phyloP scores from a whole-genome alignment of 208 protist species.

The Naegleria fowleri region DNA sequence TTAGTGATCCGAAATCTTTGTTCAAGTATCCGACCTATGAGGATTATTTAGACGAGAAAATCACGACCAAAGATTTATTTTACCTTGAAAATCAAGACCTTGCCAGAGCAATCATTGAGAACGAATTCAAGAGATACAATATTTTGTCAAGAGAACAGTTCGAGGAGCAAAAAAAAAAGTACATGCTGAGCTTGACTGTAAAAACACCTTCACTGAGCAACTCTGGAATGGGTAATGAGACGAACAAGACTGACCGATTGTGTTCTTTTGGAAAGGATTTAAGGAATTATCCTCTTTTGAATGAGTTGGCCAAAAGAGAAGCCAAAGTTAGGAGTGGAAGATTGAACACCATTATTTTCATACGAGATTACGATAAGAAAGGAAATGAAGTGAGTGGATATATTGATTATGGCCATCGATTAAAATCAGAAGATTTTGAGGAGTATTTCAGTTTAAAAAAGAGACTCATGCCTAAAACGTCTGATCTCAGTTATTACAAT shows the following conservation, averaged over 20 bases:
- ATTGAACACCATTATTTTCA: slow-evolving; percentile 91
- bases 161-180: slow-evolving; percentile 65
- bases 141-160: slow-evolving; percentile 78
- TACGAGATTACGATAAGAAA: slow-evolving; percentile 81
- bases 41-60: slow-evolving; percentile 79
- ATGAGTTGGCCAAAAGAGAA: slow-evolving; percentile 85
- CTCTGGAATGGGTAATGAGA: not conserved
- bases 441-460: slow-evolving; percentile 75
- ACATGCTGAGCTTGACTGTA: slow-evolving; percentile 53
- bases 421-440: slow-evolving; percentile 86
- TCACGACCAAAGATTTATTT: slow-evolving; percentile 73
- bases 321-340: slow-evolving; percentile 89
- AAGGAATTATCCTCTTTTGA: slow-evolving; percentile 77
- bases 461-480: slow-evolving; percentile 81
- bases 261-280: slow-evolving; percentile 73
- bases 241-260: slow-evolving; percentile 64
- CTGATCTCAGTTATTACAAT: slow-evolving; percentile 95
- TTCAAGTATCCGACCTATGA: slow-evolving; percentile 57
- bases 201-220: not conserved
- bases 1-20: not conserved
- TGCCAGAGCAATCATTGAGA: slow-evolving; percentile 88
- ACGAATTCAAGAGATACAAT: slow-evolving; percentile 87
- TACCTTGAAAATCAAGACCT: slow-evolving; percentile 84
- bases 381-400: slow-evolving; percentile 96
- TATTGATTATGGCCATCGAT: slow-evolving; percentile 93